Evolutionary conservation across 129 eudicot genomes (phyloP).

Genomic region (Flaveria brownii): DNA sequence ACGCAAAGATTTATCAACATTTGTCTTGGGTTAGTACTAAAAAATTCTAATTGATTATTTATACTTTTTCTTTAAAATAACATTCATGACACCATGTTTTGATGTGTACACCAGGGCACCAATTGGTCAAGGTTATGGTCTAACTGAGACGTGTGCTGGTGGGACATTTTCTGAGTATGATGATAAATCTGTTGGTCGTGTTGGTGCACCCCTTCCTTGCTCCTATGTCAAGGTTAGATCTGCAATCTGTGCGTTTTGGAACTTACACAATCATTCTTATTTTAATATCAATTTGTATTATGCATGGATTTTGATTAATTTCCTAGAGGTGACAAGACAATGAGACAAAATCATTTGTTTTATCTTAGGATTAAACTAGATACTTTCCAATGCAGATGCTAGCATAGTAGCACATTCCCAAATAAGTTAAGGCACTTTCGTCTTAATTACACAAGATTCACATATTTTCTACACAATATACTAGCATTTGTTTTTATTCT

Average conservation of each 20-base stretch:
- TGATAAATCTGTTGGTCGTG: conserved; percentile 97
- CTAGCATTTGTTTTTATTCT: neutral
- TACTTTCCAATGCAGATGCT: conserved; percentile 6
- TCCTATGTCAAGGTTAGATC: conserved; percentile 77
- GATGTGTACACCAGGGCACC: conserved; percentile 61
- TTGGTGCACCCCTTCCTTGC: conserved; percentile 94
- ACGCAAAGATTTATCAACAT: conserved; percentile 97
- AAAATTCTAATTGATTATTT: conserved; percentile 19
- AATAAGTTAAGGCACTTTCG: neutral
- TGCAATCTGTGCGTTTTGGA: neutral
- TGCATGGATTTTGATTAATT: conserved; percentile 10
- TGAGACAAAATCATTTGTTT: conserved; percentile 2
- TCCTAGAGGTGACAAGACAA: neutral
- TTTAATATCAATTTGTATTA: neutral
- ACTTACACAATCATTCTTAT: neutral
- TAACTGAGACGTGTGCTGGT: conserved; percentile 98
- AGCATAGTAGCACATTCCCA: neutral
- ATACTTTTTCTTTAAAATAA: neutral
- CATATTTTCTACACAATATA: neutral
- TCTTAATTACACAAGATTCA: neutral
- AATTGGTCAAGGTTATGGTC: conserved; percentile 99
- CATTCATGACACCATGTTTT: neutral
- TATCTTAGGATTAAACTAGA: conserved; percentile 7
- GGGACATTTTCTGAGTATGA: conserved; percentile 93
- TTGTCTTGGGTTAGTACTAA: conserved; percentile 66